Evolutionary conservation across 2,329 filamentous ascomycete species (phyloP), one percentile per base, ranked within the genome.

Genomic region (Chaetomium strumarium): DNA sequence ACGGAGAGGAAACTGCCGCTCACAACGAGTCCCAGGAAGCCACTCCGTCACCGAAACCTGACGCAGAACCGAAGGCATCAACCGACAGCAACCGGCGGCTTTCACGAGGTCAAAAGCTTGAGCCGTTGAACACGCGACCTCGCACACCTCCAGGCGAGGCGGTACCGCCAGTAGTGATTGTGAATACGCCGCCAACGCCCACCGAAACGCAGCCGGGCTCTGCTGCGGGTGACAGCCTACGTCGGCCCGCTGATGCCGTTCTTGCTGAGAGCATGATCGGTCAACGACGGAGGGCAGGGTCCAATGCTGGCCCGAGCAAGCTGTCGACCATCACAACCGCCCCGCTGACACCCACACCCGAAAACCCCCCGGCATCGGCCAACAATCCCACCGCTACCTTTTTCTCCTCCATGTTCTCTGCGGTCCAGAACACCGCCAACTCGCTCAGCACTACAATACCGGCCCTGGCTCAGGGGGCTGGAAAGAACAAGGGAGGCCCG

Each of bases 321-420:
- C 78, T 96, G 36, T 95, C 91, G 31, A 83, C 90, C 33, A 83
- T 84, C 46, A 84, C 84, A 58, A 77, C 80, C 50, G 82, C 80
- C 14, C 86, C 90, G 9, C 74, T 93, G 48, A 88, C 90, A 3
- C 88, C 90, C 8, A 87, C 85, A 0, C 75, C 81, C 36, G 91
- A 96, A 67, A 76, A 71, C 68, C 84, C 84, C 62, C 64, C 69
- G 3, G 69, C 56, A 56, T 70, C 57, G 47, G 75, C 59, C 62
- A 68, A 51, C 75, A 79, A 61, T 63, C 81, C 79, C 30, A 77
- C 80, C 50, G 75, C 79, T 36, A 85, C 90, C 1, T 97, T 99
- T 73, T 97, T 99, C 70, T 95, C 90, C 5, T 91, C 88, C 24
- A 88, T 99, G 65, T 83, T 99, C 58, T 92, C 90, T 38, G 92